Evolutionary conservation across 179 eudicot species (phyloP), one percentile per base, ranked within the genome.

Genomic region (Spinacia oleracea): DNA sequence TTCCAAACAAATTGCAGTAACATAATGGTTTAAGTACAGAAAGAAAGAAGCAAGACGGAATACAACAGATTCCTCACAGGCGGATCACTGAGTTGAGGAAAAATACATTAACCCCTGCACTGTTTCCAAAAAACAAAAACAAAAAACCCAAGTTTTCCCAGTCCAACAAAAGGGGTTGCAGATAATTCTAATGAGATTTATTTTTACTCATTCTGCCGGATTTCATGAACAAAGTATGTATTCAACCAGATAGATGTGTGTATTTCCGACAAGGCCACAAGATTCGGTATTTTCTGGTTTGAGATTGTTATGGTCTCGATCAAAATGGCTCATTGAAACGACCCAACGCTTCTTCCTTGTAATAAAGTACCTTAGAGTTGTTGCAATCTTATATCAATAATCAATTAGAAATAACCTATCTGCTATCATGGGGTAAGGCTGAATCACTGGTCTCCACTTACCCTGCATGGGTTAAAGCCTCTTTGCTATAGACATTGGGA

Each of bases 1-100:
- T 48, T 23, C 51, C 75, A 79, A 62, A 64, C 14, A 68, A 72
- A 50, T 12, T 29, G 38, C 74, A 73, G 12, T 4, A 60, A 3
- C 23, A 21, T 48, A 38, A 21, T 70, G 23, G 42, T 50, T 29
- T 6, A 7, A 75, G 38, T 23, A 75, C 48, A 14, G 38, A 2
- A 65, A 15, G 15, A 6, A 51, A 76, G 32, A 45, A 76, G 62
- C 45, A 29, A 21, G 1, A 32, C 31, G 63, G 42, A 55, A 56
- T 10, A 56, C 27, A 11, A 18, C 29, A 63, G 12, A 74, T 16
- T 23, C 14, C 27, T 32, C 18, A 58, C 5, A 74, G 63, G 23
- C 23, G 55, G 77, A 59, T 40, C 74, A 48, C 74, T 42, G 38
- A 56, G 40, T 27, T 42, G 20, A 46, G 21, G 55, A 60, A 4